A percentile compares a stretch with the other conserved stretches of the same genome.
Evolutionary conservation across 2,329 filamentous ascomycete species (phyloP).

Genomic region (Beauveria rudraprayagi): DNA sequence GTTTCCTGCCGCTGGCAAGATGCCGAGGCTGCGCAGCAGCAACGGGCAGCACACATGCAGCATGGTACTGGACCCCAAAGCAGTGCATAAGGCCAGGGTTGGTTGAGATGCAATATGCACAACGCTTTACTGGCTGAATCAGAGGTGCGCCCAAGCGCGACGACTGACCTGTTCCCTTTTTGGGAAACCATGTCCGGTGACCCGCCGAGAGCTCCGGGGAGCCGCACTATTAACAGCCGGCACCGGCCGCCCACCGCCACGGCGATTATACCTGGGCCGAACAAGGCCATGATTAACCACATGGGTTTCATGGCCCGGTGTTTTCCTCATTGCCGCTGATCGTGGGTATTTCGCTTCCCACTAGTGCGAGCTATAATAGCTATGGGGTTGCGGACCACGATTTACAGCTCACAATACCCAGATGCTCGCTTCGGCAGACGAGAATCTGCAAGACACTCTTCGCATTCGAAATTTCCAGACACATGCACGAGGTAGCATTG

Average conservation of each 20-base stretch:
- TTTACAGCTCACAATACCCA: neutral
- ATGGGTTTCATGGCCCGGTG: neutral
- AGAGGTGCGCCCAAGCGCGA: neutral
- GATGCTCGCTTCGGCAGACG: neutral
- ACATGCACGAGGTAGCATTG: too few species aligned
- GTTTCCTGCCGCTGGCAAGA: neutral
- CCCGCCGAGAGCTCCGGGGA: neutral
- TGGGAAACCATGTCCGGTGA: constrained; percentile 2
- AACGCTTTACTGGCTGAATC: neutral
- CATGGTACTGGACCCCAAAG: neutral
- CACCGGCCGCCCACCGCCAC: neutral
- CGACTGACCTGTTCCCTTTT: neutral
- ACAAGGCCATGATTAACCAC: neutral
- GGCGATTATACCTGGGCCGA: neutral
- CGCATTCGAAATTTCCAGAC: neutral
- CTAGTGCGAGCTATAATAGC: too few species aligned
- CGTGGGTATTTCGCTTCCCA: too few species aligned
- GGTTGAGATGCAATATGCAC: neutral
- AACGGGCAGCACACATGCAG: neutral
- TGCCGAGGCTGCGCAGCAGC: neutral
- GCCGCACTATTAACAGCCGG: neutral
- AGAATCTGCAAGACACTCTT: neutral
- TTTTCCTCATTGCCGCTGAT: too few species aligned
- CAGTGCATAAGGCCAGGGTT: neutral
- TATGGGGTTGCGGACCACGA: neutral